Percentiles rank a stretch among this genome's conserved stretches.
Conservation (phyloP, 75 land plant genomes). For the Pinus tabuliformis region DNA sequence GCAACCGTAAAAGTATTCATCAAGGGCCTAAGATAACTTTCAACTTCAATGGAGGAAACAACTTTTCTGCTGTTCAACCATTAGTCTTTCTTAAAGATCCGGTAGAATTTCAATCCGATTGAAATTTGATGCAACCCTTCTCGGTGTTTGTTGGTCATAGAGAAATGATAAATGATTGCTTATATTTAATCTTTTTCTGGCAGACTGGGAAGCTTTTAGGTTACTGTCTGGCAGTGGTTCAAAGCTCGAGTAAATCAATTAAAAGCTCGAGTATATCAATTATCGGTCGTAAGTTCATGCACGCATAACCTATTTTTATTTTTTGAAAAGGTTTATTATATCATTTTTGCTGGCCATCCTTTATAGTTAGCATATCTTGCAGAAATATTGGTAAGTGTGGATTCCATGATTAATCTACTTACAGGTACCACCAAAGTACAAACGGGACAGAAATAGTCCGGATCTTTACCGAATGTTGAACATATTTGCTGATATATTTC, state of each 20-base stretch:
- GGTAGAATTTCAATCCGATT: slow-evolving; percentile 17
- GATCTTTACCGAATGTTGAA: too few species aligned
- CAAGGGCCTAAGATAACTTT: slow-evolving; percentile 34
- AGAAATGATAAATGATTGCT: background rate
- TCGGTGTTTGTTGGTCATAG: background rate
- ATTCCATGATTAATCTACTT: too few species aligned
- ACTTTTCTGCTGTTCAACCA: slow-evolving; percentile 41
- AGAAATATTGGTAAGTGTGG: too few species aligned
- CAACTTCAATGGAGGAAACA: slow-evolving; percentile 45
- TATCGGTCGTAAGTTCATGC: slow-evolving; percentile 11
- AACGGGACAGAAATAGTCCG: too few species aligned
- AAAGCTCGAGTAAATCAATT: background rate
- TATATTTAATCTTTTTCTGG: background rate
- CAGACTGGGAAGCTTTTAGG: background rate
- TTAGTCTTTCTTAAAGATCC: slow-evolving; percentile 31
- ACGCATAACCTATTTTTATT: background rate
- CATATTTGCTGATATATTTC: too few species aligned
- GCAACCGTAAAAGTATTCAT: slow-evolving; percentile 26
- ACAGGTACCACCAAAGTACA: too few species aligned
- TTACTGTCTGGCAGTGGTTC: slow-evolving; percentile 10
- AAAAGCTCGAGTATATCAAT: slow-evolving; percentile 3
- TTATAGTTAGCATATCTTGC: too few species aligned
- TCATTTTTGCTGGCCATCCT: too few species aligned
- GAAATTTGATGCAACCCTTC: background rate
- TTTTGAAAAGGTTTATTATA: too few species aligned